A percentile compares a stretch with the other conserved stretches of the same genome.
Evolutionary conservation across 805 yeast genomes (phyloP).

Genomic region (Saccharomycopsis fibuligera): DNA sequence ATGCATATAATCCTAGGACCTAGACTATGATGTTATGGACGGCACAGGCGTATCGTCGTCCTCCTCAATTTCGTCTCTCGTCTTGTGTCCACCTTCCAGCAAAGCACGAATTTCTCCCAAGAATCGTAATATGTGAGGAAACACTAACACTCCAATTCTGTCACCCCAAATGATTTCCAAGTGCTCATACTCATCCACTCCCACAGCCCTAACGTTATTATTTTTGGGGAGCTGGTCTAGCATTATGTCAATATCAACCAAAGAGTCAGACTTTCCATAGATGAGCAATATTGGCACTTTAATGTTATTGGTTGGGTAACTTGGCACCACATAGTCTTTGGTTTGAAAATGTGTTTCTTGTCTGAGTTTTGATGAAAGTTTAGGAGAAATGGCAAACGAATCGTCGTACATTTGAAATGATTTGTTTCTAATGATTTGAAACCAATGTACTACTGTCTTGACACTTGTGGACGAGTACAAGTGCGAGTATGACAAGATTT

Average conservation of each 20-base stretch:
- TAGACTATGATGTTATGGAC: no score
- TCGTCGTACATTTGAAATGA: constrained; percentile 90
- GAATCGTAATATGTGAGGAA: constrained; percentile 23
- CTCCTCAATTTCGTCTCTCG: no score
- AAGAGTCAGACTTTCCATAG: constrained; percentile 75
- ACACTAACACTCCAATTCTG: constrained; percentile 45
- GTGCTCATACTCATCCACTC: constrained; percentile 75
- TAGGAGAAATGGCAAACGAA: neutral
- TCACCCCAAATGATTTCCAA: constrained; percentile 87
- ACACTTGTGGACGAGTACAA: constrained; percentile 88
- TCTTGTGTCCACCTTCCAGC: no score
- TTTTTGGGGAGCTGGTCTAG: constrained; percentile 55
- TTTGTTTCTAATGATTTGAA: constrained; percentile 73
- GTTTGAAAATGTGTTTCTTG: constrained; percentile 11
- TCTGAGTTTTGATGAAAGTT: constrained; percentile 12
- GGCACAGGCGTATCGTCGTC: no score
- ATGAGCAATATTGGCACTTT: constrained; percentile 67
- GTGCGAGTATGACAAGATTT: constrained; percentile 76
- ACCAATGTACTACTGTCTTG: constrained; percentile 93
- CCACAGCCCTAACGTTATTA: constrained; percentile 39
- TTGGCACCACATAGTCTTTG: constrained; percentile 40
- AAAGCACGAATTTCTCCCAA: no score
- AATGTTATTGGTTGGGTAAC: constrained; percentile 61
- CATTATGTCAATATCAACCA: constrained; percentile 82
- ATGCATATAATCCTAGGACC: no score